phyloP scores from a whole-genome alignment of 352 stramenopile species.

The Phytophthora fragariaefolia region DNA sequence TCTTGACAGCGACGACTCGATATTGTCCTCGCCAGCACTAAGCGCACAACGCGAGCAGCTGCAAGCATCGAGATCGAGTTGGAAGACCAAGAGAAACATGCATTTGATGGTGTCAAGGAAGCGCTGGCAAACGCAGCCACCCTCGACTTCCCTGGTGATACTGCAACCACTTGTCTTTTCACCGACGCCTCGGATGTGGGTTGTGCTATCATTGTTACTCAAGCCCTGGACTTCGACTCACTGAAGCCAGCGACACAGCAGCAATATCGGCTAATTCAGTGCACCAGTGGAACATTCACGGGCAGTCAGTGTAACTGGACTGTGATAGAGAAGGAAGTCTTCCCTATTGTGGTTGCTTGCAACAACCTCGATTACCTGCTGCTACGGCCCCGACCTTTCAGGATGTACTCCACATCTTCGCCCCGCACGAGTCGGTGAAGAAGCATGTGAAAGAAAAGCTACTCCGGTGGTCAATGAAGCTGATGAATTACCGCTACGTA shows the following conservation, averaged over 20 bases:
- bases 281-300: no score
- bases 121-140: background rate
- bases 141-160: conserved; percentile 6
- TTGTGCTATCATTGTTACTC: background rate
- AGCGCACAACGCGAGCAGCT: background rate
- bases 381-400: background rate
- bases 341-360: background rate
- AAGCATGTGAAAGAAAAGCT: background rate
- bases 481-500: background rate
- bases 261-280: background rate
- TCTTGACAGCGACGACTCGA: background rate
- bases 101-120: conserved; percentile 1
- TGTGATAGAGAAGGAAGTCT: background rate
- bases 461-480: background rate
- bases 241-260: background rate
- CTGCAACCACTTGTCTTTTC: no score
- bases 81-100: background rate
- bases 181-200: conserved; percentile 1
- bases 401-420: background rate
- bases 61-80: background rate
- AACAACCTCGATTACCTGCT: background rate
- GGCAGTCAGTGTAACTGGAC: no score
- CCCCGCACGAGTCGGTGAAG: background rate
- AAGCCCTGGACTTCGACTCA: background rate
- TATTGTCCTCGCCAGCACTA: background rate